Evolutionary conservation across 78 protist species (phyloP), one percentile per base, ranked within the genome.

Genomic region (Tieghemostelium lacteum): DNA sequence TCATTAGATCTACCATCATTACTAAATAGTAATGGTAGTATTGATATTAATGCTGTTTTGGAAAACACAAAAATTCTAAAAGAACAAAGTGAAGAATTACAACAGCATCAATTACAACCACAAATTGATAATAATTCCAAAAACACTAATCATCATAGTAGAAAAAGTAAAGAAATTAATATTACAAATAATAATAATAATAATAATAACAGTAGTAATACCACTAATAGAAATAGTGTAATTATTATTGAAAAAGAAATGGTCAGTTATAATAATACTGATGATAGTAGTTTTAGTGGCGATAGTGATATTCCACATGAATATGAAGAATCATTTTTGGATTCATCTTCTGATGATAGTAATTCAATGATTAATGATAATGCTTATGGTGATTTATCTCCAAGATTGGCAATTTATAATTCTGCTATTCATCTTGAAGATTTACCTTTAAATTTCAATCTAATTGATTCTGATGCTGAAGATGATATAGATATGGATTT

Each of bases 381-480:
- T 45, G 42, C n/a, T n/a, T n/a, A n/a, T n/a, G n/a, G n/a, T 67
- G 75, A 54, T 58, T 24, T 2, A 24, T 28, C 20, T 67, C 0
- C 14, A 29, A 67, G 42, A 40, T 24, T 22, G 3, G 5, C 36
- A 6, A n/a, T 4, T 22, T 10, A 52, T 34, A 49, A 24, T 5
- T 36, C 42, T 37, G 31, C 71, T 14, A 42, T 70, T 31, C 72
- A 75, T 61, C 39, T 75, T 28, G 73, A 75, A 29, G 86, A 75
- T 58, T 55, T 73, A 24, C 85, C 85, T 26, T 55, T 73, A 8
- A 73, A 73, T 45, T 73, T 73, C 36, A 58, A 45, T 0, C 24
- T n/a, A 28, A 36, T 12, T 28, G 17, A 33, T 19, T 34, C 52
- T 17, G 36, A 62, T 42, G 55, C 36, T 42, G 54, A 65, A 19